Evolutionary conservation across 108 stramenopile genomes (phyloP), one percentile per base, ranked within the genome.

Genomic region (Cyclotella sp.): DNA sequence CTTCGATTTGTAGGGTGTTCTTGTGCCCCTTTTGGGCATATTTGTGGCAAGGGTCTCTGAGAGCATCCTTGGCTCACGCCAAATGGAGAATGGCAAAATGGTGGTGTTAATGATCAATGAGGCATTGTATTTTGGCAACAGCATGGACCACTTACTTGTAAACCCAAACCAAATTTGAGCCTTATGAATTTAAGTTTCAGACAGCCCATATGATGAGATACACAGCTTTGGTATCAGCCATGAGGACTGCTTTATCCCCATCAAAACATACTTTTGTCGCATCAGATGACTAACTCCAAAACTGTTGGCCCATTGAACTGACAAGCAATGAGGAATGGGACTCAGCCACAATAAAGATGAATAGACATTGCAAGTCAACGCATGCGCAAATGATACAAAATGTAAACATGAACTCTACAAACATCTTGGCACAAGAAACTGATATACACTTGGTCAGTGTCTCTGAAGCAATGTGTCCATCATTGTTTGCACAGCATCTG

Each of bases 151-250:
- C 19, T 41, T 19, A 28, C 40, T 88, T 27, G 40, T 88, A 11
- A 73, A 81, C 51, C 75, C 87, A 11, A 81, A 72, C 55, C 81
- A 88, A 51, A 18, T 84, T 11, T 75, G 87, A 39, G 15, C 52
- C 22, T 58, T 60, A n/a, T 61, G 82, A 10, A 34, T 84, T 15
- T 34, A 13, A 3, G 70, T 86, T 18, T 52, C 63, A 39, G 81
- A 86, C 22, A 28, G 13, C 27, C 57, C 5, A 14, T 58, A 58
- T 27, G 57, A 51, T 8, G 19, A 14, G 27, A 14, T 16, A 14
- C 26, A 27, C 22, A 3, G 22, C 14, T 28, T 58, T 14, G 57
- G 57, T 41, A 63, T 63, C 40, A 10, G 8, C 42, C 55, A 43
- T 16, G 55, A 57, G 14, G 18, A 57, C 3, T 15, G 26, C 7